These are phyloP conservation scores for Pilasporangium apinafurcum DNA, from an alignment of 352 stramenopile species.

Conservation along the genomic window DNA sequence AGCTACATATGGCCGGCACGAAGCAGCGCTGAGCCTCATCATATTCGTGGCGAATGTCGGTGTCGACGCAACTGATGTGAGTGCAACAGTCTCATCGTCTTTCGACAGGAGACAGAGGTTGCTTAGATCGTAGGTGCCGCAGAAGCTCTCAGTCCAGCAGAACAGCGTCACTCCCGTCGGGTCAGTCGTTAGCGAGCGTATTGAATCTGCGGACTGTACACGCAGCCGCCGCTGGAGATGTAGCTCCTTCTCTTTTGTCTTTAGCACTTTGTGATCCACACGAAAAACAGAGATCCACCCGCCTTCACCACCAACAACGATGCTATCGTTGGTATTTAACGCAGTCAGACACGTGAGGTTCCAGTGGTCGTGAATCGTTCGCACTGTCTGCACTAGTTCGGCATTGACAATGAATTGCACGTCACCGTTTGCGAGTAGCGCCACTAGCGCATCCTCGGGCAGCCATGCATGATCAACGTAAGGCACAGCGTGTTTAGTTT, in stretches of 20 bases:
- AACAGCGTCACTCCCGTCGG: conserved; percentile 38
- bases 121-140: conserved; percentile 68
- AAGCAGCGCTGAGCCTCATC: conserved; percentile 31
- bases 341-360: conserved; percentile 28
- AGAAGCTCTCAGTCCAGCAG: conserved; percentile 51
- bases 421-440: conserved; percentile 61
- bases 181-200: conserved; percentile 42
- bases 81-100: conserved; percentile 53
- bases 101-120: conserved; percentile 55
- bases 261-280: conserved; percentile 45
- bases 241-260: conserved; percentile 55
- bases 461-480: conserved; percentile 76
- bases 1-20: conserved; percentile 38
- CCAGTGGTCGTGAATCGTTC: conserved; percentile 40
- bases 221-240: conserved; percentile 59
- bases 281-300: conserved; percentile 57
- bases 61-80: conserved; percentile 38
- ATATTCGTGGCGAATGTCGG: conserved; percentile 33
- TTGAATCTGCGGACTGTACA: too few species aligned
- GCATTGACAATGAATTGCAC: conserved; percentile 73
- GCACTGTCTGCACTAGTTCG: conserved; percentile 64
- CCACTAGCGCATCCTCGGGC: conserved; percentile 54
- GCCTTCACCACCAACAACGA: conserved; percentile 52
- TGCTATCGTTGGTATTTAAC: conserved; percentile 38
- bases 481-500: conserved; percentile 26